Evolutionary conservation across 2,329 filamentous ascomycete genomes (phyloP), one percentile per base, ranked within the genome.

Genomic region (Aaosphaeria arxii): DNA sequence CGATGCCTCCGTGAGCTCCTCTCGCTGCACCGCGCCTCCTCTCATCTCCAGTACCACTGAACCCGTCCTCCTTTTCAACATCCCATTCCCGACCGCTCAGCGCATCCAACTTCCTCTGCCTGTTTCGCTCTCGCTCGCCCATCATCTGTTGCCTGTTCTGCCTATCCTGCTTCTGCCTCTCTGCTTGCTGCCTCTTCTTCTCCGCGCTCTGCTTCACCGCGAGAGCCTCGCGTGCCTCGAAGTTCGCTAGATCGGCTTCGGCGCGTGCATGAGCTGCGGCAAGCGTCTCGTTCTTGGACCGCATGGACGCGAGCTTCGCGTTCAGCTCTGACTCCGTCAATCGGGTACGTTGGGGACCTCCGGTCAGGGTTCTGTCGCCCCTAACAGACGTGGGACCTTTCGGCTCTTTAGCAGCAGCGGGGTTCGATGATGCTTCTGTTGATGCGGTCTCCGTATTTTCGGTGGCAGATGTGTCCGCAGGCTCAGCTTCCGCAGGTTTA

Each of bases 221-320:
- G 7, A 81, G 70, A 32, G 80, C 78, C 60, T 87, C 84, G n/a
- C 83, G 77, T 48, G 83, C 77, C 39, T 83, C 76, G 62, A 85
- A 87, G 0, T 78, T 80, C 3, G 82, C 83, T 46, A 80, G 77
- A 55, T 88, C 85, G n/a, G 82, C 83, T 70, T 87, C 81, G n/a
- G 83, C 83, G 29, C 83, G 77, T 1, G 79, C 80, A 60, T 87
- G 83, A 0, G 82, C 81, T 6, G 80, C 82, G 6, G 77, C 75
- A 11, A 82, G 74, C 43, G 79, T 76, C 5, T 78, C 79, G 45
- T 85, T 86, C 48, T 84, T 80, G 55, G 84, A 75, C 52, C 78
- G 77, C 57, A 85, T 86, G 33, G 76, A 74, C 6, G 79, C 81
- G 50, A 88, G 79, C 51, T 82, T 81, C 41, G 77, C 79, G 4